These are phyloP conservation scores for Bothriochloa decipiens DNA, from an alignment of 176 grass and related monocot species.

Conservation along the genomic window DNA sequence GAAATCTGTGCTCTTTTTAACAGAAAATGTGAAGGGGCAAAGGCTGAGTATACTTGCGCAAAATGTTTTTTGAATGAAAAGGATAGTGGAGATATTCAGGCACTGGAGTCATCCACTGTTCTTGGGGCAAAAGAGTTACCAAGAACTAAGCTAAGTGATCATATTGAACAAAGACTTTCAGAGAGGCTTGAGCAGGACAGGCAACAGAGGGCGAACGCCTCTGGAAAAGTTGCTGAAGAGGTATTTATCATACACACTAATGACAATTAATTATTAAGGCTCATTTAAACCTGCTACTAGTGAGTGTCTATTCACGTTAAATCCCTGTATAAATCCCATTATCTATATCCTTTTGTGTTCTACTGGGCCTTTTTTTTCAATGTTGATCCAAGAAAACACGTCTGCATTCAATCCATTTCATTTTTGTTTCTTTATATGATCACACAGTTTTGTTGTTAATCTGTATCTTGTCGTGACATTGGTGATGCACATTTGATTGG, in stretches of 20 bases:
- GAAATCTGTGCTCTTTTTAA: constrained; percentile 98
- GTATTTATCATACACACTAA: constrained; percentile 46
- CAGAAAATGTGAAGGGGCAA: constrained; percentile 58
- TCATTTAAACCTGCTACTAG: constrained; percentile 13
- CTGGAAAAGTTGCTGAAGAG: constrained; percentile 72
- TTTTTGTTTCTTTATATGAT: constrained; percentile 26
- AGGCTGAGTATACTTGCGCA: constrained; percentile 80
- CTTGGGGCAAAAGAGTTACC: constrained; percentile 74
- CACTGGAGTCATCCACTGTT: constrained; percentile 49
- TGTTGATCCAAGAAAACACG: neutral
- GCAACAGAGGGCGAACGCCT: constrained; percentile 61
- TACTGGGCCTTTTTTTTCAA: constrained; percentile 2
- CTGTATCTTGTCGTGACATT: neutral
- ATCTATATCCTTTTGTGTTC: neutral
- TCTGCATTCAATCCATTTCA: neutral
- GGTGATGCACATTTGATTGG: constrained; percentile 9
- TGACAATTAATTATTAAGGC: constrained; percentile 3
- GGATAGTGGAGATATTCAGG: constrained; percentile 53
- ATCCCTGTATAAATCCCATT: neutral
- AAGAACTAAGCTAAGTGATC: constrained; percentile 78
- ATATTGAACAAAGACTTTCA: constrained; percentile 90
- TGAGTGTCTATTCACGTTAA: neutral
- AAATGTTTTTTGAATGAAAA: constrained; percentile 76
- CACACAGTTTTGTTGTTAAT: neutral
- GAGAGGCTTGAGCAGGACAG: constrained; percentile 64